These are phyloP conservation scores for Melastoma candidum DNA, from an alignment of 441 rosid species.

Conservation along the genomic window DNA sequence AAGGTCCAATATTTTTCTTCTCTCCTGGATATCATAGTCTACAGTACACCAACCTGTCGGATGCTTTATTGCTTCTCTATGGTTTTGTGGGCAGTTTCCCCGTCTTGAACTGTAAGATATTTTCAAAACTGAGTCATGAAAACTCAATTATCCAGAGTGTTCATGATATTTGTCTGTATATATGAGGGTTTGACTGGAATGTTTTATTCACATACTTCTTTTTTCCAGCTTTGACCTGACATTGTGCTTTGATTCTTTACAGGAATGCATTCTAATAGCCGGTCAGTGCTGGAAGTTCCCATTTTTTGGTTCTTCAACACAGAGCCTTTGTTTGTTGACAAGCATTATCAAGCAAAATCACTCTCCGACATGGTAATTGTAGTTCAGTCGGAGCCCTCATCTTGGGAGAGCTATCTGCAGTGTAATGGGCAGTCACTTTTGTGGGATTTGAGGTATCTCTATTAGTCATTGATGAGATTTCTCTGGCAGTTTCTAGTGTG, in stretches of 20 bases:
- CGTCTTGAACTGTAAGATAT: too few species aligned
- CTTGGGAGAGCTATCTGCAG: conserved; percentile 98
- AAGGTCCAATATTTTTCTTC: conserved; percentile 42
- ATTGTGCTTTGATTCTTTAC: conserved; percentile 11
- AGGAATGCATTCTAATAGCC: conserved; percentile 91
- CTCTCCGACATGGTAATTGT: conserved; percentile 93
- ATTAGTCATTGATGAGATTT: too few species aligned
- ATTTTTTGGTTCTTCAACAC: conserved; percentile 92
- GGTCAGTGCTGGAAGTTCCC: conserved; percentile 92
- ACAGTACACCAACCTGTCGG: too few species aligned
- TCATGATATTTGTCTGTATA: background rate
- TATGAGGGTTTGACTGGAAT: too few species aligned
- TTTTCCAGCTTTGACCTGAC: background rate
- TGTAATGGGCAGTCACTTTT: conserved; percentile 89
- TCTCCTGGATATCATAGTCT: background rate
- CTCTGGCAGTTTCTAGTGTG: too few species aligned
- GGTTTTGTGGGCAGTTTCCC: too few species aligned
- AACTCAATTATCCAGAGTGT: too few species aligned
- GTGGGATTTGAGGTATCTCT: conserved; percentile 78
- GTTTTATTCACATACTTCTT: too few species aligned
- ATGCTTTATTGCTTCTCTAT: too few species aligned
- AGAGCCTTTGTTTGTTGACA: conserved; percentile 85
- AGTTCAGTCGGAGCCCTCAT: conserved; percentile 83
- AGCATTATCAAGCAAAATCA: conserved; percentile 92
- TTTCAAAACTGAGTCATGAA: too few species aligned